Percentiles rank a stretch among this genome's conserved stretches.
phyloP scores from a whole-genome alignment of 192 early-diverging fungal genomes.

The Backusella tarrabulga region DNA sequence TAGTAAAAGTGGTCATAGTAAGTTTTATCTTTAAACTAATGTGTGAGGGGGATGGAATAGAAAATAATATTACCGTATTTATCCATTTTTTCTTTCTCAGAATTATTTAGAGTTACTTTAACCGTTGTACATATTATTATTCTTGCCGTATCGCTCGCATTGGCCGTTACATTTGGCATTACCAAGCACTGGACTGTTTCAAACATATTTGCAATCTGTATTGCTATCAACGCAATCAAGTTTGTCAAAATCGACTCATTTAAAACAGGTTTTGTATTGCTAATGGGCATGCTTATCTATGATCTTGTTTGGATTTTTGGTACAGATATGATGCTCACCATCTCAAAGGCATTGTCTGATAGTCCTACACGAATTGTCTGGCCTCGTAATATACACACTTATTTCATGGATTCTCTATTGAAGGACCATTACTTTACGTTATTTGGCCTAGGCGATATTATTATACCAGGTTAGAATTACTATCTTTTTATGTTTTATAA shows the following conservation, averaged over 20 bases:
- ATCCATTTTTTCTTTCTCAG: constrained; percentile 24
- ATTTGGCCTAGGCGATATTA: constrained; percentile 96
- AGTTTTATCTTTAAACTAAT: background rate
- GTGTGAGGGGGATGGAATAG: background rate
- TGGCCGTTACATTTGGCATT: constrained; percentile 69
- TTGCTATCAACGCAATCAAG: constrained; percentile 80
- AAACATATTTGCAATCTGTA: constrained; percentile 84
- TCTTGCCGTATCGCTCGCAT: constrained; percentile 49
- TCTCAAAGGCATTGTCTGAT: constrained; percentile 86
- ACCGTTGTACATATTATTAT: constrained; percentile 66
- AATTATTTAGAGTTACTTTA: constrained; percentile 52
- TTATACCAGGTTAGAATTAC: constrained; percentile 74
- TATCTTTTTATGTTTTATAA: background rate
- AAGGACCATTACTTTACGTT: constrained; percentile 72
- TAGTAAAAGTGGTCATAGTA: constrained; percentile 64
- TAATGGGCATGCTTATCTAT: constrained; percentile 88
- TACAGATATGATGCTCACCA: constrained; percentile 96
- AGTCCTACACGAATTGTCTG: constrained; percentile 93
- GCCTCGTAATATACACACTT: constrained; percentile 64
- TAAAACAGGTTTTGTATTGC: constrained; percentile 92
- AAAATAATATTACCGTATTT: background rate
- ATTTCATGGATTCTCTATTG: constrained; percentile 39
- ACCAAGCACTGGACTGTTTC: constrained; percentile 92
- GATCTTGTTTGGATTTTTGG: constrained; percentile 99
- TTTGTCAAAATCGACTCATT: constrained; percentile 91